These are phyloP conservation scores for Lachnellula willkommii DNA, from an alignment of 2,329 filamentous ascomycete species.

Conservation along the genomic window DNA sequence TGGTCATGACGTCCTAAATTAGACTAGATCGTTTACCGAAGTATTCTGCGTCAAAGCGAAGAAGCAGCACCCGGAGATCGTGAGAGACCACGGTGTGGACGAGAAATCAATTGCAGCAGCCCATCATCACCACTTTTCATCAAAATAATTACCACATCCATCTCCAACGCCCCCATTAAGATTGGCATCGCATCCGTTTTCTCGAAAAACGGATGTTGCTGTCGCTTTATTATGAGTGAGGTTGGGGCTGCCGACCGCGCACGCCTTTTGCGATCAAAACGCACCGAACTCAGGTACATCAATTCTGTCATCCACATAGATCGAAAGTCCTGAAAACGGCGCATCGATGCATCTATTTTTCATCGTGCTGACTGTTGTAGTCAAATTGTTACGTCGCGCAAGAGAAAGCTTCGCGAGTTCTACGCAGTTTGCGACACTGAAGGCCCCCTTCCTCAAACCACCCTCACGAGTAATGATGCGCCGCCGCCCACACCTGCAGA, in stretches of 20 bases:
- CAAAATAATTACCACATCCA: conserved; percentile 19
- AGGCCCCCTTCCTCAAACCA: conserved; percentile 52
- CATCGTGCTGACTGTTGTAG: conserved; percentile 39
- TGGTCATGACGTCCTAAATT: too few relatives aligned
- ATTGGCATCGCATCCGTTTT: conserved; percentile 50
- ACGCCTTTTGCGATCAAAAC: conserved; percentile 61
- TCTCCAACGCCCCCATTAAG: conserved; percentile 34
- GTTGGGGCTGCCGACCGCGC: conserved; percentile 61
- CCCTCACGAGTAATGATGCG: conserved; percentile 53
- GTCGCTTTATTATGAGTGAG: conserved; percentile 65
- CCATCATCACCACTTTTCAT: conserved; percentile 26
- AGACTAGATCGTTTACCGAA: too few relatives aligned
- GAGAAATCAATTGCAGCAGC: conserved; percentile 23
- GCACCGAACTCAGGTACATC: conserved; percentile 56
- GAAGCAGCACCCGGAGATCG: too few relatives aligned
- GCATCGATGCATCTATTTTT: conserved; percentile 22
- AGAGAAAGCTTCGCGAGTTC: conserved; percentile 85
- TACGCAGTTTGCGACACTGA: conserved; percentile 71
- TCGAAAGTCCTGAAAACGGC: conserved; percentile 21
- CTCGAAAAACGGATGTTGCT: conserved; percentile 64
- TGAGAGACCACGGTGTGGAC: too few relatives aligned
- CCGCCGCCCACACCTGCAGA: conserved; percentile 47
- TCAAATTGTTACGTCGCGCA: conserved; percentile 74
- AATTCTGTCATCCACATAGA: conserved; percentile 10
- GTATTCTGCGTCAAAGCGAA: too few relatives aligned